Evolutionary conservation across 768 basidiomycete genomes (phyloP).

Genomic region (Mycena indigotica): DNA sequence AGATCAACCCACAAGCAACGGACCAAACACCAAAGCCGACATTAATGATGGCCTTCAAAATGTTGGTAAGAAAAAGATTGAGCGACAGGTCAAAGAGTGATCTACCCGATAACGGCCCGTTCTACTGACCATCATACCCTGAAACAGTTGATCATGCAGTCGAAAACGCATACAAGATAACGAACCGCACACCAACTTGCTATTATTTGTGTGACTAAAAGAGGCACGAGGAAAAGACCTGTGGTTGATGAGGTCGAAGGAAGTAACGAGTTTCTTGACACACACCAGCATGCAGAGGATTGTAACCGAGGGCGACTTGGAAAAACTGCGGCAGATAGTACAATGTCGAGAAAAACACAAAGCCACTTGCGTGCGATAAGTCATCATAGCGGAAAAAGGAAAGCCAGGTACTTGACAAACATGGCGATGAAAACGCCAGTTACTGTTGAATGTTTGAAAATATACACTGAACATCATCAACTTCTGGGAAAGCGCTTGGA

Average conservation of each 20-base stretch:
- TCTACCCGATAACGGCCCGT: constrained; percentile 65
- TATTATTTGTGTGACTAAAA: constrained; percentile 65
- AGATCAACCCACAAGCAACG: constrained; percentile 69
- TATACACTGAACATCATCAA: constrained; percentile 53
- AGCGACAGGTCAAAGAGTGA: background rate
- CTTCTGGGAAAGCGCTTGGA: background rate
- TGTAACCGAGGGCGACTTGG: constrained; percentile 69
- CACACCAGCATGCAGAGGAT: constrained; percentile 54
- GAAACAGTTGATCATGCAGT: background rate
- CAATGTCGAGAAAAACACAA: constrained; percentile 63
- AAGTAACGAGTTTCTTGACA: background rate
- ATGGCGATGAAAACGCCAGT: constrained; percentile 69
- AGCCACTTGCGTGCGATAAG: constrained; percentile 41
- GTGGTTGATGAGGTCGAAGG: background rate
- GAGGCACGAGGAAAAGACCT: constrained; percentile 67
- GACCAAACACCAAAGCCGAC: constrained; percentile 71
- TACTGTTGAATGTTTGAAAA: constrained; percentile 69
- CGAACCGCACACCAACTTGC: constrained; percentile 58
- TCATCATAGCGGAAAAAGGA: background rate
- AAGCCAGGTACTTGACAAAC: constrained; percentile 57
- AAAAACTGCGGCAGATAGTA: constrained; percentile 79
- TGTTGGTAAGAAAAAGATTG: background rate
- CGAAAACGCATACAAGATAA: background rate
- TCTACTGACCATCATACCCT: constrained; percentile 64
- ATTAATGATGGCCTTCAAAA: constrained; percentile 56